Evolutionary conservation across 2,329 filamentous ascomycete genomes (phyloP).

Genomic region (Hypoxylon sp.): DNA sequence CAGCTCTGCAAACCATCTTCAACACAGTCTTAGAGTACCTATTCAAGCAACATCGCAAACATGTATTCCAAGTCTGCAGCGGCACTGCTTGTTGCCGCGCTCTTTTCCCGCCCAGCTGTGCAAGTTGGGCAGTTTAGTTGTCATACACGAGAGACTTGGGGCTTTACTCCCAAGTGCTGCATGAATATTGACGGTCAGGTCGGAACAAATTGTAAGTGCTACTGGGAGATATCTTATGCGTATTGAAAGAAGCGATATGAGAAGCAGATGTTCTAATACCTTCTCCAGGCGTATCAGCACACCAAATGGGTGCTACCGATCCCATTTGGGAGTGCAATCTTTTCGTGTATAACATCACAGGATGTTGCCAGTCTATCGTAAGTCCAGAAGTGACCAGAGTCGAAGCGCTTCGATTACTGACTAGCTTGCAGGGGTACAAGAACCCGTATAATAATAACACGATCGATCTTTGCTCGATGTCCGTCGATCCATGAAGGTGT

Average conservation of each 20-base stretch:
- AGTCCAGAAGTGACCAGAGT: slow-evolving; percentile 15
- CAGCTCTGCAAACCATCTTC: background rate
- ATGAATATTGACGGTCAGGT: slow-evolving; percentile 49
- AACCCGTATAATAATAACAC: slow-evolving; percentile 49
- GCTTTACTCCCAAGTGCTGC: slow-evolving; percentile 49
- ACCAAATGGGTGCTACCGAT: slow-evolving; percentile 45
- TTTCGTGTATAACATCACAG: slow-evolving; percentile 51
- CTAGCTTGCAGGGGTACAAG: slow-evolving; percentile 44
- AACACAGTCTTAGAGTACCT: background rate
- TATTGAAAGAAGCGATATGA: background rate
- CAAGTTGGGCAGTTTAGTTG: slow-evolving; percentile 45
- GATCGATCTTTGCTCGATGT: slow-evolving; percentile 48
- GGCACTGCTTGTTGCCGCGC: slow-evolving; percentile 34
- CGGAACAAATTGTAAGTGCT: slow-evolving; percentile 48
- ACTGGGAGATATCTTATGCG: background rate
- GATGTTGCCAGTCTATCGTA: slow-evolving; percentile 50
- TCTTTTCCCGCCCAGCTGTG: slow-evolving; percentile 21
- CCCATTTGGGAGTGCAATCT: slow-evolving; percentile 50
- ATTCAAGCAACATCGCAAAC: slow-evolving; percentile 9
- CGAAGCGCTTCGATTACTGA: slow-evolving; percentile 3
- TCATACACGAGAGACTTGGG: slow-evolving; percentile 40
- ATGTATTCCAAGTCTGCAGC: slow-evolving; percentile 43
- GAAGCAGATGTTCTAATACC: slow-evolving; percentile 2
- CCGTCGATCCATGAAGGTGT: slow-evolving; percentile 26
- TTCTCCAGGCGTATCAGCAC: slow-evolving; percentile 44